Evolutionary conservation across 495 filamentous ascomycete species (phyloP).

Genomic region (Aspergillus mulundensis): DNA sequence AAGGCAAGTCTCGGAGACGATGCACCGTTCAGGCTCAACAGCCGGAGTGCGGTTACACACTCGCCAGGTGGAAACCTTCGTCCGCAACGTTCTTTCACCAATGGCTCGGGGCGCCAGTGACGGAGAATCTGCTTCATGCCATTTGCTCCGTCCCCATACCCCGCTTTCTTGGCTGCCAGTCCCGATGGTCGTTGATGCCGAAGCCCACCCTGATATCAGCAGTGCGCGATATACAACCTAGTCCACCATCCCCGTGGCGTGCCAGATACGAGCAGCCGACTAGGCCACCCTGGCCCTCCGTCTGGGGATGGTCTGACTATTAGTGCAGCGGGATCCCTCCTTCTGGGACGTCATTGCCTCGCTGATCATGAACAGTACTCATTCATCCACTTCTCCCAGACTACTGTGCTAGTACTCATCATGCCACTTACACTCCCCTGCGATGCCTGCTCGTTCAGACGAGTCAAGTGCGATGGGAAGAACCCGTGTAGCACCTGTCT

Average conservation of each 20-base stretch:
- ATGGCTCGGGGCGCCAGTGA: constrained; percentile 3
- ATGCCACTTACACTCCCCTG: constrained; percentile 12
- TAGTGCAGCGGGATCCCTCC: constrained; percentile 3
- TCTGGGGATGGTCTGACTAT: neutral
- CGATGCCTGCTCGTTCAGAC: constrained; percentile 9
- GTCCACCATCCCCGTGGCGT: neutral
- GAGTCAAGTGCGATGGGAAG: constrained; percentile 12
- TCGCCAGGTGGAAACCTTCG: neutral
- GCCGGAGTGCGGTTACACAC: constrained; percentile 1
- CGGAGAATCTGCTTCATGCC: neutral
- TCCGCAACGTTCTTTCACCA: too few species aligned
- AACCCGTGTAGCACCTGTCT: constrained; percentile 12
- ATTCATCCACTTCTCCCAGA: neutral
- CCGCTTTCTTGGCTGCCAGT: constrained; percentile 3
- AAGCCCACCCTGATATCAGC: constrained; percentile 1
- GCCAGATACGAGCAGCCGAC: neutral
- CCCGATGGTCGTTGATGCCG: constrained; percentile 2
- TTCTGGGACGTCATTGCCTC: neutral
- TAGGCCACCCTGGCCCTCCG: neutral
- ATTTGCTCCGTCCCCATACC: neutral
- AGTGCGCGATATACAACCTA: constrained; percentile 3
- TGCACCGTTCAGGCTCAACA: neutral
- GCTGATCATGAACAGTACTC: neutral
- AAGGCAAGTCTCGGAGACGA: neutral
- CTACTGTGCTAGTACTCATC: neutral